Conservation (phyloP, 2,329 filamentous ascomycete genomes). For the Colletotrichum spinosum region DNA sequence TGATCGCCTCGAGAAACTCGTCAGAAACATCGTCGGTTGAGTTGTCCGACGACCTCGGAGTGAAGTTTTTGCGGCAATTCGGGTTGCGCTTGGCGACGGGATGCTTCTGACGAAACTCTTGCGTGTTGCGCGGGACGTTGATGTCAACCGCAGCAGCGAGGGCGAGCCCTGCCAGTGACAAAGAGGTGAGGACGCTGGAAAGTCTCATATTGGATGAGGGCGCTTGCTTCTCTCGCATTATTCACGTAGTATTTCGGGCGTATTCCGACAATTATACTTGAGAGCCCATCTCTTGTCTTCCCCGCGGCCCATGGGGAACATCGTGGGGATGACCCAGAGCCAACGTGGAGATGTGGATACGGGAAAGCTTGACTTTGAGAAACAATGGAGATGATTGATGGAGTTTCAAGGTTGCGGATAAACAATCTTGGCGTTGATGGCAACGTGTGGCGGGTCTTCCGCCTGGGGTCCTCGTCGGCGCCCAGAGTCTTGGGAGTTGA, state of each 20-base stretch:
- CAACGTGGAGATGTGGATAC: neutral
- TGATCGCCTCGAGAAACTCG: conserved; percentile 65
- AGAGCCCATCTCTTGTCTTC: too few relatives aligned
- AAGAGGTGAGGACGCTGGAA: conserved; percentile 28
- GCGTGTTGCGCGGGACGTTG: conserved; percentile 47
- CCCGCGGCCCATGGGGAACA: neutral
- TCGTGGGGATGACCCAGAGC: neutral
- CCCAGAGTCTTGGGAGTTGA: too few relatives aligned
- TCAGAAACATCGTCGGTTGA: conserved; percentile 67
- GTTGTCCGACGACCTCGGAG: conserved; percentile 63
- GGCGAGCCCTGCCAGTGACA: conserved; percentile 34
- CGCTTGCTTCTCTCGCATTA: too few relatives aligned
- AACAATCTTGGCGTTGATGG: too few relatives aligned
- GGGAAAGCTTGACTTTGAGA: too few relatives aligned
- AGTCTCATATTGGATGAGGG: conserved; percentile 38
- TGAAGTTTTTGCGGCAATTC: conserved; percentile 49
- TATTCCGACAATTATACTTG: too few relatives aligned
- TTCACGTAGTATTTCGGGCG: too few relatives aligned
- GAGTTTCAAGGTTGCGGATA: too few relatives aligned
- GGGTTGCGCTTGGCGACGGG: conserved; percentile 45
- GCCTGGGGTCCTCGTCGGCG: too few relatives aligned
- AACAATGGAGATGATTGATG: too few relatives aligned
- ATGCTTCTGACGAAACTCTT: conserved; percentile 53
- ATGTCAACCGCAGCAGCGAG: conserved; percentile 39
- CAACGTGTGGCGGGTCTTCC: too few relatives aligned